These are phyloP conservation scores for California macrophylla DNA, from an alignment of 441 rosid genomes.

Conservation along the genomic window DNA sequence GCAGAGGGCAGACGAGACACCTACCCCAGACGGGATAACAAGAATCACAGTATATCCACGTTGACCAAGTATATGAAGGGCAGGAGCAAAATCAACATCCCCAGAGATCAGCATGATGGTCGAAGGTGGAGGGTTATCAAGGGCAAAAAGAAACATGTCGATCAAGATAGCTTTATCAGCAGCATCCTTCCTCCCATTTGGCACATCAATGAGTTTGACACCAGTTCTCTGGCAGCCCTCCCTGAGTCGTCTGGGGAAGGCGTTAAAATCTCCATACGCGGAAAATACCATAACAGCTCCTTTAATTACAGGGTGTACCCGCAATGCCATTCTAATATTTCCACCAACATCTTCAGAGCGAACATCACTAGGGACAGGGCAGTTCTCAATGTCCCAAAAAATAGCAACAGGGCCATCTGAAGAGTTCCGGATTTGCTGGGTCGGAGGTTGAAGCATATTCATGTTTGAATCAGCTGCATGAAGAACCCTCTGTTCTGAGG, in stretches of 20 bases:
- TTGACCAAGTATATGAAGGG: conserved; percentile 87
- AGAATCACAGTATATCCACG: conserved; percentile 78
- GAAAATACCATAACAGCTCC: conserved; percentile 71
- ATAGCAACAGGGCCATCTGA: conserved; percentile 66
- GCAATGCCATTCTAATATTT: conserved; percentile 82
- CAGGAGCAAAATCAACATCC: conserved; percentile 91
- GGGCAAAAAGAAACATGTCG: conserved; percentile 91
- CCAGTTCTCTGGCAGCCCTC: conserved; percentile 98
- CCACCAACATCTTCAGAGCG: conserved; percentile 88
- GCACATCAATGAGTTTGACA: conserved; percentile 84
- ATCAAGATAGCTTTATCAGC: conserved; percentile 91
- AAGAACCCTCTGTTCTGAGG: conserved; percentile 26
- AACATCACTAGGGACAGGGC: conserved; percentile 79
- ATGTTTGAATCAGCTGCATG: conserved; percentile 25
- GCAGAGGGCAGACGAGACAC: conserved; percentile 74
- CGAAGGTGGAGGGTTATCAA: conserved; percentile 78
- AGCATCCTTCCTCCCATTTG: conserved; percentile 92
- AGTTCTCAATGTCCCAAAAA: conserved; percentile 94
- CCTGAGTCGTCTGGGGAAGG: conserved; percentile 78
- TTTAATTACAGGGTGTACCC: conserved; percentile 61
- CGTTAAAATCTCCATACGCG: conserved; percentile 90
- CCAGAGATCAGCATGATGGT: conserved; percentile 86
- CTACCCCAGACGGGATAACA: conserved; percentile 73
- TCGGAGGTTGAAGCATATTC: conserved; percentile 27
- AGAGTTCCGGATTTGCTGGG: conserved; percentile 30